Base-by-base conservation (phyloP, 192 early-diverging fungal species). In the Phycomyces nitens region DNA sequence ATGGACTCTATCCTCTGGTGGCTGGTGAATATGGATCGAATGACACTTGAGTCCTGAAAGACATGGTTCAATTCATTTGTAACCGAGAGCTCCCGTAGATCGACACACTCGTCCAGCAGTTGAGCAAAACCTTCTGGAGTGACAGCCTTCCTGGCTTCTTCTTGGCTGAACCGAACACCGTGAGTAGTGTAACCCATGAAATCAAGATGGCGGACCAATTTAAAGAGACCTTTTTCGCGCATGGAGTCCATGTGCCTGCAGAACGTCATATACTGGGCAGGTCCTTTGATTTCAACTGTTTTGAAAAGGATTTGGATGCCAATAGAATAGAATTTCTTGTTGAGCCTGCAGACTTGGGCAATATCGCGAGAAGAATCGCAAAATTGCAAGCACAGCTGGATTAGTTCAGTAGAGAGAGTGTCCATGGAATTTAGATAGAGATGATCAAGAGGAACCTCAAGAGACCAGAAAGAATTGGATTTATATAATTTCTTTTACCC, bases 41-140 rank as follows among this genome's bases (percentile, higher is more conserved):
- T 62, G 18, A 62, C 60, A 22, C 21, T 16, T 22, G 60, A 34
- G 39, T 26, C 49, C 29, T 52, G 47, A 51, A 62, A 52, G 23
- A 49, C 60, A 60, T 68, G 58, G 20, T 53, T 60, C 39, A 68
- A 27, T 23, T 50, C 66, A 41, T 68, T 58, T 9, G 58, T 58
- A 23, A 68, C 39, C 18, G 44, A 54, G 12, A 68, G 43, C 23
- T 53, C 50, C 39, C 55, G 52, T 29, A 68, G 23, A 5, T 60
- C 50, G n/a, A 27, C 29, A 60, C 66, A 68, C 4, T 38, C 51
- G 38, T 40, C 51, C 20, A 68, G 60, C 10, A 68, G 9, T 7
- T 55, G 2, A 9, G 66, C 53, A 16, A 68, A 49, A 47, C 53
- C 50, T 8, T 56, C 52, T 29, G 58, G 39, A 16, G 44, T 14